Evolutionary conservation across 2,329 filamentous ascomycete species (phyloP).

Genomic region (Geosmithia flava): DNA sequence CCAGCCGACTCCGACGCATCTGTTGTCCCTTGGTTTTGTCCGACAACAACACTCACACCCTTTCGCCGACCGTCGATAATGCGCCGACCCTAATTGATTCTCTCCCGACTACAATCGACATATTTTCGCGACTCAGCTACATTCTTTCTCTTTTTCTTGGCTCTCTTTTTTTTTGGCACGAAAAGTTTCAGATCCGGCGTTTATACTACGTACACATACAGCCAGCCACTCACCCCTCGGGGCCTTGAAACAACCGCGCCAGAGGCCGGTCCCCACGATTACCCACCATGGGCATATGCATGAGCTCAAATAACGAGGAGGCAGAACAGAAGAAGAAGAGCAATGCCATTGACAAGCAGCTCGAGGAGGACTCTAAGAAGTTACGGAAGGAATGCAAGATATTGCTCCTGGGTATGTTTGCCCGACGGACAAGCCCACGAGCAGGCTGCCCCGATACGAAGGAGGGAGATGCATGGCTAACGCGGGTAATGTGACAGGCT

Average conservation of each 20-base stretch:
- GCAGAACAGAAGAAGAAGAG: conserved; percentile 91
- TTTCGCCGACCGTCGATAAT: background rate
- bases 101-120: background rate
- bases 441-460: background rate
- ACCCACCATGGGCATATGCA: conserved; percentile 76
- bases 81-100: background rate
- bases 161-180: too few species aligned
- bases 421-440: background rate
- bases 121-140: background rate
- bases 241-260: too few species aligned
- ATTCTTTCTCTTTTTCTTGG: too few species aligned
- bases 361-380: conserved; percentile 89
- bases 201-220: background rate
- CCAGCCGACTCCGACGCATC: background rate
- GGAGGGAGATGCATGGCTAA: background rate
- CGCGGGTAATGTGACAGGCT: conserved; percentile 44
- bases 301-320: conserved; percentile 80
- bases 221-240: too few species aligned
- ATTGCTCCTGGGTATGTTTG: conserved; percentile 66
- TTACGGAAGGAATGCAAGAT: conserved; percentile 99
- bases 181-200: background rate
- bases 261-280: background rate
- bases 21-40: background rate
- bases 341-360: conserved; percentile 83
- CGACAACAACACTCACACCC: background rate